These are phyloP conservation scores for Panellus pusillus DNA, from an alignment of 768 basidiomycete genomes.

Conservation along the genomic window DNA sequence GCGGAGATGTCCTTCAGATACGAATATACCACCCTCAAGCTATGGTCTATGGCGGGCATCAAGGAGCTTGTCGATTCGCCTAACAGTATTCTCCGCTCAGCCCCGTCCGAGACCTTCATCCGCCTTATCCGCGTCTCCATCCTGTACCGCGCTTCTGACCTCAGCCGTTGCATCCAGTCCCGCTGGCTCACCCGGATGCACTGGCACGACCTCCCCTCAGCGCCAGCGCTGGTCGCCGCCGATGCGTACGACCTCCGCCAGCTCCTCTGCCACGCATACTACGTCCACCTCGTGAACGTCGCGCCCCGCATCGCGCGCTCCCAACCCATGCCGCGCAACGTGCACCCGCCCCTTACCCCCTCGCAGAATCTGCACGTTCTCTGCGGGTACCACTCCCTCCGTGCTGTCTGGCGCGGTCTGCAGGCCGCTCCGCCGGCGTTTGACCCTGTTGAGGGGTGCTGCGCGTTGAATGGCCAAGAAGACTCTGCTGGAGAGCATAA, in stretches of 20 bases:
- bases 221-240: slow-evolving; percentile 32
- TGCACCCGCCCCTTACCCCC: slow-evolving; percentile 23
- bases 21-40: slow-evolving; percentile 32
- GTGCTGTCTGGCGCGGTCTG: slow-evolving; percentile 34
- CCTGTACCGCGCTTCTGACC: slow-evolving; percentile 26
- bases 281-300: slow-evolving; percentile 32
- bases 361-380: slow-evolving; percentile 33
- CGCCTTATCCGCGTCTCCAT: slow-evolving; percentile 37
- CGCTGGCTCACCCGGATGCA: slow-evolving; percentile 37
- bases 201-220: slow-evolving; percentile 28
- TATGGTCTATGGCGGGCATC: slow-evolving; percentile 39
- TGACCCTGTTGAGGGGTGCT: slow-evolving; percentile 31
- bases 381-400: slow-evolving; percentile 36
- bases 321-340: slow-evolving; percentile 11
- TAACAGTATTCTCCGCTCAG: slow-evolving; percentile 27
- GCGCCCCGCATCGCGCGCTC: slow-evolving; percentile 22
- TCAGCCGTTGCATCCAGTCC: slow-evolving; percentile 28
- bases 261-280: slow-evolving; percentile 36
- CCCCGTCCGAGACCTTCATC: slow-evolving; percentile 30
- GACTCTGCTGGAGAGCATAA: slow-evolving; percentile 27
- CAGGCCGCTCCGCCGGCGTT: slow-evolving; percentile 32
- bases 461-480: background rate
- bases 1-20: slow-evolving; percentile 42
- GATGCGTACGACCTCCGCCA: slow-evolving; percentile 26
- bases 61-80: slow-evolving; percentile 27